Conservation (phyloP, 371 early-diverging fungal species). For the Chytridium lagenaria region DNA sequence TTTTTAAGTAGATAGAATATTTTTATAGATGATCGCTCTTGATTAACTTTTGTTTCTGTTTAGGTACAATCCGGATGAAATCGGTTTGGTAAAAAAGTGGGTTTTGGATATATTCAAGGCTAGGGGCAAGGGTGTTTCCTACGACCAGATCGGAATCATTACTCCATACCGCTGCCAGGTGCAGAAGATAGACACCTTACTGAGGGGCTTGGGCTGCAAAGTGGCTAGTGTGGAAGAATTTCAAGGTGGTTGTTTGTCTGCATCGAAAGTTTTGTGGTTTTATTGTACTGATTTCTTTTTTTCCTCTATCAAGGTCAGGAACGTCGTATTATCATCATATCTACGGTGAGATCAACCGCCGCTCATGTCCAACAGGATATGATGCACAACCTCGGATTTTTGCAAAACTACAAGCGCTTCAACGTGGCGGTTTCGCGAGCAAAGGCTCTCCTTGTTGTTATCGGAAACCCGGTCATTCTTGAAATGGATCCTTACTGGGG, state of each 20-base stretch:
- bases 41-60: not conserved
- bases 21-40: not conserved
- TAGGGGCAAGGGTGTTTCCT: slow-evolving; percentile 14
- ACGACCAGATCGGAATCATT: slow-evolving; percentile 31
- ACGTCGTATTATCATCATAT: slow-evolving; percentile 53
- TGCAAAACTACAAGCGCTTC: slow-evolving; percentile 57
- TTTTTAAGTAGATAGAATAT: not conserved
- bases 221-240: slow-evolving; percentile 39
- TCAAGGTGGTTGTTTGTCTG: slow-evolving; percentile 29
- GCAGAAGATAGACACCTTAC: slow-evolving; percentile 27
- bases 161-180: slow-evolving; percentile 39
- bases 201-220: slow-evolving; percentile 23
- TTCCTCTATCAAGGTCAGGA: slow-evolving; percentile 47
- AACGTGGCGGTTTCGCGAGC: slow-evolving; percentile 63
- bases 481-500: slow-evolving; percentile 27
- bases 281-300: not conserved
- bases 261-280: not conserved
- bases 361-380: slow-evolving; percentile 53
- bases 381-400: slow-evolving; percentile 52
- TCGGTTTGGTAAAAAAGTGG: slow-evolving; percentile 5
- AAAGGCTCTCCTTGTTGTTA: slow-evolving; percentile 32
- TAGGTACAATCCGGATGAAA: slow-evolving; percentile 22
- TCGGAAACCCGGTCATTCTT: slow-evolving; percentile 36
- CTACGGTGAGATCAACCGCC: slow-evolving; percentile 50
- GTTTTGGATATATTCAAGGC: not conserved